Conservation (phyloP, 768 basidiomycete genomes). For the Mrakia gelida region DNA sequence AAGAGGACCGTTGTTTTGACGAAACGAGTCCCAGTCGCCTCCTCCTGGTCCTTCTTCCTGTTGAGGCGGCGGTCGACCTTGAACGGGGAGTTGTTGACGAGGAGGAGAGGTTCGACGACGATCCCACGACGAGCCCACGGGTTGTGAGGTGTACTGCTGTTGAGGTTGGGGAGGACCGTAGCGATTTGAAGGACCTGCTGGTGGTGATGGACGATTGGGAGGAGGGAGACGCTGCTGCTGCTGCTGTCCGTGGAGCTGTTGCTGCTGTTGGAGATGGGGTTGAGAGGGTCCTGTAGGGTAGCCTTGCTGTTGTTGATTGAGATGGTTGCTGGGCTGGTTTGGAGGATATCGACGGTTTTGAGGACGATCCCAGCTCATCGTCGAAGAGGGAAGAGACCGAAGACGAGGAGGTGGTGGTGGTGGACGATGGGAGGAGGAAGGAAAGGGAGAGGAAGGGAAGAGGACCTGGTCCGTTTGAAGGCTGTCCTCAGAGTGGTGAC, state of each 20-base stretch:
- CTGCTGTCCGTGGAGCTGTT: not conserved
- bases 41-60: not conserved
- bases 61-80: too few species aligned
- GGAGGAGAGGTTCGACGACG: not conserved
- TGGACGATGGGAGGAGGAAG: not conserved
- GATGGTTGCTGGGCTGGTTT: not conserved
- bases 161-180: not conserved
- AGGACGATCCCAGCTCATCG: slow-evolving; percentile 15
- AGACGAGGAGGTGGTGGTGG: too few species aligned
- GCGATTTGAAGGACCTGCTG: not conserved
- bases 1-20: not conserved
- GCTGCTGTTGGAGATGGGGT: not conserved
- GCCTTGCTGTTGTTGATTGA: not conserved
- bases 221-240: not conserved
- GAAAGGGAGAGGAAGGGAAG: not conserved
- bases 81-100: not conserved
- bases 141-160: not conserved
- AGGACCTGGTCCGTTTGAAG: not conserved
- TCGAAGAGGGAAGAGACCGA: not conserved
- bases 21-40: slow-evolving; percentile 4
- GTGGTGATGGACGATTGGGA: not conserved
- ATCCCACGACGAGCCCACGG: slow-evolving; percentile 2
- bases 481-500: too few species aligned
- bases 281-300: slow-evolving; percentile 7
- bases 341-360: not conserved